Conservation (phyloP, 352 stramenopile species). For the Globisporangium paddicum region DNA sequence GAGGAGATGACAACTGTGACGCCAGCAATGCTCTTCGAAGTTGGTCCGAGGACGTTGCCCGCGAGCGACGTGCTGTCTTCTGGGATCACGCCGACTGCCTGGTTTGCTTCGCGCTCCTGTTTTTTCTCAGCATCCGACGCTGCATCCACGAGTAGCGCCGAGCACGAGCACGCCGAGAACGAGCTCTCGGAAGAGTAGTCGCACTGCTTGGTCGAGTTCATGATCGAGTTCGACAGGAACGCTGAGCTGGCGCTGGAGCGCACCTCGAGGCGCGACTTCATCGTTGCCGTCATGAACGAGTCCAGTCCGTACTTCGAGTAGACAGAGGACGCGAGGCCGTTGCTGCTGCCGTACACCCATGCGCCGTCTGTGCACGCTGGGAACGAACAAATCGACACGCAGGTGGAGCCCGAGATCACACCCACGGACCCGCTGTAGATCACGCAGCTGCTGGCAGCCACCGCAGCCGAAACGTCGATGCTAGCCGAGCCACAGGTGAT, state of each 20-base stretch:
- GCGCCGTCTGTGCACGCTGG: slow-evolving; percentile 47
- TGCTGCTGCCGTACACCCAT: slow-evolving; percentile 59
- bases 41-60: slow-evolving; percentile 54
- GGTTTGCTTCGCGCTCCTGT: slow-evolving; percentile 40
- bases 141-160: slow-evolving; percentile 42
- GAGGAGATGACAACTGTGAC: slow-evolving; percentile 65
- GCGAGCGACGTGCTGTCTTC: slow-evolving; percentile 55
- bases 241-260: slow-evolving; percentile 36
- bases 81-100: slow-evolving; percentile 49
- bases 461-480: slow-evolving; percentile 49
- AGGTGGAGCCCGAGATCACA: slow-evolving; percentile 42
- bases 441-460: slow-evolving; percentile 48
- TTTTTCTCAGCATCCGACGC: slow-evolving; percentile 57
- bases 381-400: slow-evolving; percentile 79
- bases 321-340: slow-evolving; percentile 62
- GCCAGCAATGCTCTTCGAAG: slow-evolving; percentile 62
- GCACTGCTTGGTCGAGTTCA: slow-evolving; percentile 57
- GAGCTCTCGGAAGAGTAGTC: slow-evolving; percentile 54
- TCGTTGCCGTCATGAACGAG: slow-evolving; percentile 43
- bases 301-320: slow-evolving; percentile 52
- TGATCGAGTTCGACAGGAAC: slow-evolving; percentile 57
- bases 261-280: slow-evolving; percentile 33
- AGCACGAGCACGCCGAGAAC: slow-evolving; percentile 68
- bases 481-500: slow-evolving; percentile 46
- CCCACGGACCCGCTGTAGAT: slow-evolving; percentile 75